These are phyloP conservation scores for Verticillium isaacii DNA, from an alignment of 2,329 filamentous ascomycete genomes.

Conservation along the genomic window DNA sequence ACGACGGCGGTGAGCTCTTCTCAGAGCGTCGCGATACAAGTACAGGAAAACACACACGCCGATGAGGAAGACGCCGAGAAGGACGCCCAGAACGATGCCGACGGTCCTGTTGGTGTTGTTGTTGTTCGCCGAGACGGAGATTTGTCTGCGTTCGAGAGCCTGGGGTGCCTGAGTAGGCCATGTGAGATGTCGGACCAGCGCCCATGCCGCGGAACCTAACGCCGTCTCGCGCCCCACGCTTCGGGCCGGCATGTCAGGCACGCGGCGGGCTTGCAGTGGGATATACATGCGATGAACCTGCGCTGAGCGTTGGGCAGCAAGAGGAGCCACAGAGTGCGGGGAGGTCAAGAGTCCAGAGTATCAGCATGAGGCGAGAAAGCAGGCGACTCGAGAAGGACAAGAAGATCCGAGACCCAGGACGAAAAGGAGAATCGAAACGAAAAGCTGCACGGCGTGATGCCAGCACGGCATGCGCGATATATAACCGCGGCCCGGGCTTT, in stretches of 20 bases:
- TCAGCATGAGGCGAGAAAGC: background rate
- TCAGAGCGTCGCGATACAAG: slow-evolving; percentile 32
- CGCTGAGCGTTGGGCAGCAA: background rate
- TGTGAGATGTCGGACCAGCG: background rate
- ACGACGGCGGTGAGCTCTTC: slow-evolving; percentile 23
- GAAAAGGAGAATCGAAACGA: background rate
- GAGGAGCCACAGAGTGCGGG: background rate
- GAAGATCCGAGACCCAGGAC: slow-evolving; percentile 4
- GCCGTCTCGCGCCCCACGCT: background rate
- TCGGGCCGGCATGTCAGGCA: background rate
- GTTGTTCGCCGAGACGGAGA: background rate
- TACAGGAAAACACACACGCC: slow-evolving; percentile 31
- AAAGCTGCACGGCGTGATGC: background rate
- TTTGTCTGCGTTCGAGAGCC: background rate
- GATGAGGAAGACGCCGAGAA: slow-evolving; percentile 33
- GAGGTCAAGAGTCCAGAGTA: background rate
- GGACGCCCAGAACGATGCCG: slow-evolving; percentile 36
- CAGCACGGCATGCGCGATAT: background rate
- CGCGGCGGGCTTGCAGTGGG: slow-evolving; percentile 2
- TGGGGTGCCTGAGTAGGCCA: background rate
- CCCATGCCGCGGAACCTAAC: background rate
- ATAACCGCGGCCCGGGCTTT: background rate
- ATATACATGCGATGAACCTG: slow-evolving; percentile 10
- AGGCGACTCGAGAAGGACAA: slow-evolving; percentile 1
- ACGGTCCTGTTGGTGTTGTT: slow-evolving; percentile 34